A percentile compares a stretch with the other conserved stretches of the same genome.
Conservation (phyloP, 2,329 filamentous ascomycete species). For the Pyrenophora teres region DNA sequence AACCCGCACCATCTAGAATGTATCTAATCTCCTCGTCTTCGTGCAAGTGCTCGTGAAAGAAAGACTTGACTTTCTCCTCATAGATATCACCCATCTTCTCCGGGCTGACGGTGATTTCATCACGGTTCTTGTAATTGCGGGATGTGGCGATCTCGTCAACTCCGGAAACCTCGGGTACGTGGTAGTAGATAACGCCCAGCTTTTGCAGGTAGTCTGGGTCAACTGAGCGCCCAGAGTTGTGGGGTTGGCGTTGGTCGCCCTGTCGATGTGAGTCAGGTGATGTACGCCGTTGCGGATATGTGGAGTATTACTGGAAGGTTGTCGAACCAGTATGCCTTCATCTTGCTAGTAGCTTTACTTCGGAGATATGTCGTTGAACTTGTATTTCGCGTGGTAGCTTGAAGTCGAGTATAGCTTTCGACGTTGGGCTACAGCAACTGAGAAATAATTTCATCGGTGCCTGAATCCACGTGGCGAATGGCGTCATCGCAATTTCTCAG, state of each 20-base stretch:
- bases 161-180: slow-evolving; percentile 63
- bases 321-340: slow-evolving; percentile 75
- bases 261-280: slow-evolving; percentile 48
- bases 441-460: slow-evolving; percentile 11
- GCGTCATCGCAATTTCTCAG: slow-evolving; percentile 36
- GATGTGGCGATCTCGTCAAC: slow-evolving; percentile 76
- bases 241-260: slow-evolving; percentile 91
- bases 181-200: slow-evolving; percentile 81
- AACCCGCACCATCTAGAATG: slow-evolving; percentile 84
- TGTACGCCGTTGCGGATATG: not conserved
- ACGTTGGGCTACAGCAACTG: slow-evolving; percentile 4
- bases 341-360: slow-evolving; percentile 38
- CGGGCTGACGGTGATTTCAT: slow-evolving; percentile 88
- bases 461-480: slow-evolving; percentile 35
- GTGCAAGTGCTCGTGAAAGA: slow-evolving; percentile 95
- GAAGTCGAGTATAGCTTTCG: slow-evolving; percentile 1
- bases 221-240: slow-evolving; percentile 80
- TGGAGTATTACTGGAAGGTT: slow-evolving; percentile 60
- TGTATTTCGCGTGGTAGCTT: not conserved
- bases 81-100: slow-evolving; percentile 83
- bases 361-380: not conserved
- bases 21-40: slow-evolving; percentile 99
- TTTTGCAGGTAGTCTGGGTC: slow-evolving; percentile 67
- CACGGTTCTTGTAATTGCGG: slow-evolving; percentile 90
- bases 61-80: slow-evolving; percentile 89